Base-by-base conservation (phyloP, 2,329 filamentous ascomycete species). In the Dothideomycetes sp. region DNA sequence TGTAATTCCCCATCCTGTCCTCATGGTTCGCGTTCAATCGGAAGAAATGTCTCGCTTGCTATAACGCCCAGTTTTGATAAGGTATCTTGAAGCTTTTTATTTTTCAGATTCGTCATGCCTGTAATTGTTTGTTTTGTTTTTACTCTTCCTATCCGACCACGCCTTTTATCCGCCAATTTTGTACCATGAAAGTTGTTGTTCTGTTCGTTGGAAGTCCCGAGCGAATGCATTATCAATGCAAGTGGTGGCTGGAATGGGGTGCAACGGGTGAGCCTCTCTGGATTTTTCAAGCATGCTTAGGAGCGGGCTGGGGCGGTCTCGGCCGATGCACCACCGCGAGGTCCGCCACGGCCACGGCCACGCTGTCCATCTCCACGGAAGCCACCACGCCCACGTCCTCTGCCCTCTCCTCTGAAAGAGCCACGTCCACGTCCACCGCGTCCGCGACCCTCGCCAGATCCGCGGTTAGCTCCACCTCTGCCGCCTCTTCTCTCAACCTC, bases 401-500 rank as follows among this genome's bases (percentile, higher is more conserved):
- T 27, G 12, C 22, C 22, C 17, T 58, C 56, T 17, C 63, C 58
- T 45, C 63, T 49, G 52, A 59, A 57, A 31, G 63, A 65, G 37
- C 65, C 64, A 45, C 73, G 65, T 19, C 72, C 71, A 41, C 74
- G 65, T 11, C 47, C 46, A 27, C 45, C 38, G 19, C 45, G 30
- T 30, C 56, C 54, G 27, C 64, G 66, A 29, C 70, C 65, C 31
- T 64, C 60, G 27, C 69, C 62, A 40, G 63, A 58, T 27, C 64
- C 39, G 15, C 42, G 42, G 22, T 47, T 36, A 33, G 42, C 41
- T 29, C 42, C 45, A n/a, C 44, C 47, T 40, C 38, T 41, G 30
- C 47, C 49, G 30, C 51, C 49, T 39, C 54, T 45, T 36, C 52
- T 49, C 16, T 52, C 45, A 3, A 86, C 81, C 52, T 81, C 76